Conservation (phyloP, 2,329 filamentous ascomycete genomes). For the Penicillium sp. region DNA sequence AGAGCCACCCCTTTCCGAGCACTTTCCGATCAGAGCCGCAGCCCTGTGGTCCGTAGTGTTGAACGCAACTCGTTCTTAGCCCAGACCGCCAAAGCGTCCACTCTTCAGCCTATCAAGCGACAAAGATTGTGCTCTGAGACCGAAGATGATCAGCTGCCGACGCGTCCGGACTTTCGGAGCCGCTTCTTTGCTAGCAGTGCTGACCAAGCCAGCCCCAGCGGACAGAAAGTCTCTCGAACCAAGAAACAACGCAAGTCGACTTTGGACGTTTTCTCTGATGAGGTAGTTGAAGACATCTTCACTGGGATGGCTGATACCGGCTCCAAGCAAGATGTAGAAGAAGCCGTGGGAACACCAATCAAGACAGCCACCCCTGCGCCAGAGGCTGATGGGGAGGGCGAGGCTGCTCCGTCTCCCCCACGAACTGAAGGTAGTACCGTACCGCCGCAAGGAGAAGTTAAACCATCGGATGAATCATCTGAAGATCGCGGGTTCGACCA, state of each 20-base stretch:
- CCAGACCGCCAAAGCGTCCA: conserved; percentile 43
- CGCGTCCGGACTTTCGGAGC: conserved; percentile 46
- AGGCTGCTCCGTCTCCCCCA: neutral
- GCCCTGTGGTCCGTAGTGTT: conserved; percentile 46
- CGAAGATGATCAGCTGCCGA: conserved; percentile 39
- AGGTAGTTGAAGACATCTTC: conserved; percentile 56
- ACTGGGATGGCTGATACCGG: conserved; percentile 47
- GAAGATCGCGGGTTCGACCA: conserved; percentile 34
- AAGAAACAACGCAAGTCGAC: conserved; percentile 50
- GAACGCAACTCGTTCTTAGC: conserved; percentile 47
- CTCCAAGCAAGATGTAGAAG: conserved; percentile 7
- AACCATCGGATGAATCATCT: conserved; percentile 16
- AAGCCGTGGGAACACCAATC: conserved; percentile 5
- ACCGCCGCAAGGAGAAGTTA: neutral
- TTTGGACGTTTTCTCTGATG: conserved; percentile 58
- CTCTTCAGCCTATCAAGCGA: conserved; percentile 54
- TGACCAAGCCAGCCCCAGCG: conserved; percentile 46
- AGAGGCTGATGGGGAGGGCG: neutral
- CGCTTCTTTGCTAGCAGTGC: conserved; percentile 50
- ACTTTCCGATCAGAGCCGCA: conserved; percentile 44
- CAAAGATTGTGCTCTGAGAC: conserved; percentile 56
- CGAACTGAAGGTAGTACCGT: neutral
- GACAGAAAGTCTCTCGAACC: conserved; percentile 39
- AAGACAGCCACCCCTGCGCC: neutral
- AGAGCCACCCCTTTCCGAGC: conserved; percentile 42